Percentiles rank a stretch among this genome's conserved stretches.
These are phyloP conservation scores for Globisporangium canariense DNA, from an alignment of 352 stramenopile genomes.

Conservation along the genomic window DNA sequence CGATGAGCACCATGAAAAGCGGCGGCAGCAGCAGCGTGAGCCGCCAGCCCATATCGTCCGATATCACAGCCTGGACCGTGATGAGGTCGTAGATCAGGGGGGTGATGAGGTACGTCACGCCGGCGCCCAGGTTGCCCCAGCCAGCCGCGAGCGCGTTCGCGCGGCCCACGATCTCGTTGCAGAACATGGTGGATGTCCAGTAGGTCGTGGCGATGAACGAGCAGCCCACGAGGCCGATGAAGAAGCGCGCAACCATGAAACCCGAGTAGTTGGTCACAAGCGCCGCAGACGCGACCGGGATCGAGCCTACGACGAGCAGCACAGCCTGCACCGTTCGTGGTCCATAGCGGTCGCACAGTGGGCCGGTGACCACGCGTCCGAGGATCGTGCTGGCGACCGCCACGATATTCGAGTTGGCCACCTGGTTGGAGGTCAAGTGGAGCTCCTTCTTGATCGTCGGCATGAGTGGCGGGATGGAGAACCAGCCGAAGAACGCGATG, in stretches of 20 bases:
- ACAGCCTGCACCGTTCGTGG: constrained; percentile 75
- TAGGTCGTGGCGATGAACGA: constrained; percentile 93
- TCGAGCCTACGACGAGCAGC: constrained; percentile 74
- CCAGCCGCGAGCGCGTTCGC: constrained; percentile 91
- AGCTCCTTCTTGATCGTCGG: constrained; percentile 89
- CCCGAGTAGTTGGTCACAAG: constrained; percentile 74
- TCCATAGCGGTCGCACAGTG: constrained; percentile 91
- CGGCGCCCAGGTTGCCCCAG: constrained; percentile 94
- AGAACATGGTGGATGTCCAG: constrained; percentile 94
- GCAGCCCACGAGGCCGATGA: constrained; percentile 92
- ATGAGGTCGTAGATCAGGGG: constrained; percentile 88
- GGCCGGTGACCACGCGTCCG: constrained; percentile 86
- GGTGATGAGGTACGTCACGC: constrained; percentile 85
- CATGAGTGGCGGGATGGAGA: constrained; percentile 92
- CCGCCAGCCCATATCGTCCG: constrained; percentile 85
- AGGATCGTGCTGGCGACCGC: constrained; percentile 89
- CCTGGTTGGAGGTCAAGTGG: constrained; percentile 74
- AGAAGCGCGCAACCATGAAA: constrained; percentile 88
- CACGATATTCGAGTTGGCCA: constrained; percentile 91
- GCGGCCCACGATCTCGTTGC: constrained; percentile 89
- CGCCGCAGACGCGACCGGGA: constrained; percentile 82
- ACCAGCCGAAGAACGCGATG: constrained; percentile 94
- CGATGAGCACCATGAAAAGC: constrained; percentile 72
- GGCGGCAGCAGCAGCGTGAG: constrained; percentile 88
- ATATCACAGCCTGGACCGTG: constrained; percentile 42